phyloP scores from a whole-genome alignment of 2,329 filamentous ascomycete genomes.

The Davidsoniella neocaledoniae region DNA sequence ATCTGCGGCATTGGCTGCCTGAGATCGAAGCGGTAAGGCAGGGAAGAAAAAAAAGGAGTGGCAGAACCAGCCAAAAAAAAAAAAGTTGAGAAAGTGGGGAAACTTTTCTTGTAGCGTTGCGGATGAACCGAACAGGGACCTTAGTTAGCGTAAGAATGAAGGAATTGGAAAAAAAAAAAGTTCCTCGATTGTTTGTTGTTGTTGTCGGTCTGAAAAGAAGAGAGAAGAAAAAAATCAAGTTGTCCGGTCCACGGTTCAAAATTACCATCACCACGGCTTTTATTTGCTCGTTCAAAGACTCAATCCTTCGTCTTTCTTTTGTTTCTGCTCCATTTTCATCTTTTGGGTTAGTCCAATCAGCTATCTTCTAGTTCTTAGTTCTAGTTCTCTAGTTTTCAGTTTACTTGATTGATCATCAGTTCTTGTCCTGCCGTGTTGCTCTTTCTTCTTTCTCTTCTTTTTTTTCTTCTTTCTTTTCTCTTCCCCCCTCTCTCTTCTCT shows the following conservation, averaged over 20 bases:
- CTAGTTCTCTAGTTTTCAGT: too few species aligned
- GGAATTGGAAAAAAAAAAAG: slow-evolving; percentile 5
- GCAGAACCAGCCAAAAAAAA: background rate
- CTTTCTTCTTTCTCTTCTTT: slow-evolving; percentile 1
- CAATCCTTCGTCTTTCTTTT: background rate
- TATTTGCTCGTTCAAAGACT: background rate
- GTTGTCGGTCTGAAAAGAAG: background rate
- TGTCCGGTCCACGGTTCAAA: too few species aligned
- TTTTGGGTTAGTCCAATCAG: slow-evolving; percentile 1
- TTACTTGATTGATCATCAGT: too few species aligned
- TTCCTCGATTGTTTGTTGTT: background rate
- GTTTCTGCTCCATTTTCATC: slow-evolving; percentile 3
- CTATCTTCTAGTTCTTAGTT: too few species aligned
- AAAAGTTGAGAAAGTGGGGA: slow-evolving; percentile 8
- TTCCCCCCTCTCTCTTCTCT: background rate
- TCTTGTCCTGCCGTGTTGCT: too few species aligned
- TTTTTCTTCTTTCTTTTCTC: background rate
- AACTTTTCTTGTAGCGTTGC: background rate
- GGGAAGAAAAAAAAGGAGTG: background rate
- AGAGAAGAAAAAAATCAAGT: background rate
- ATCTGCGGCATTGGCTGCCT: background rate
- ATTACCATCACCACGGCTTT: background rate
- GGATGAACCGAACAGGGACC: slow-evolving; percentile 1
- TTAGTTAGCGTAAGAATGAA: background rate
- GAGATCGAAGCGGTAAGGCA: background rate